Evolutionary conservation across 1,284 basidiomycete genomes (phyloP).

Genomic region (Hypsizygus ulmarius): DNA sequence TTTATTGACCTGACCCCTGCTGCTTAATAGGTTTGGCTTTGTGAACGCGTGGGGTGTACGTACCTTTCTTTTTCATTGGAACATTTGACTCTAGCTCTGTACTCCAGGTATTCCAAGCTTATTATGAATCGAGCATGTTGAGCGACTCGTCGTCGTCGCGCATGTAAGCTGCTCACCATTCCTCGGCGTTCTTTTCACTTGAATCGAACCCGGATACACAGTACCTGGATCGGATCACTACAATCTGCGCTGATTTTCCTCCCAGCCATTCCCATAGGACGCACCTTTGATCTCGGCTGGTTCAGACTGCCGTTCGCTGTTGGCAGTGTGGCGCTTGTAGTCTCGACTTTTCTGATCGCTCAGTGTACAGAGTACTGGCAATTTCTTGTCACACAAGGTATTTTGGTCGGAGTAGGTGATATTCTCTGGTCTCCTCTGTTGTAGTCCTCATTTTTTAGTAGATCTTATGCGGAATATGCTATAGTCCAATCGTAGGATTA

Average conservation of each 20-base stretch:
- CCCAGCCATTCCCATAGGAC: constrained; percentile 12
- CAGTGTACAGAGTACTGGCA: constrained; percentile 51
- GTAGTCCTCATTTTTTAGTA: constrained; percentile 12
- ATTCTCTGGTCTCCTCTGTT: not conserved
- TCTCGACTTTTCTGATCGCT: constrained; percentile 46
- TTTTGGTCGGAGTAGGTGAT: constrained; percentile 36
- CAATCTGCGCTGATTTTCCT: constrained; percentile 13
- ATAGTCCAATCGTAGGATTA: constrained; percentile 36
- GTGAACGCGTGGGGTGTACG: constrained; percentile 23
- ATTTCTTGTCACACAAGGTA: constrained; percentile 43
- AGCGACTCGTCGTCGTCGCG: constrained; percentile 19
- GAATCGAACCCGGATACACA: not conserved
- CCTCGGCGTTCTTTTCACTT: too few species aligned
- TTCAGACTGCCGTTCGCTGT: constrained; percentile 38
- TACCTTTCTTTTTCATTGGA: not conserved
- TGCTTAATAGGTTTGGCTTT: constrained; percentile 24
- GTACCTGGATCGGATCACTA: constrained; percentile 15
- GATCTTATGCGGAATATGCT: constrained; percentile 36
- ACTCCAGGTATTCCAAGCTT: constrained; percentile 39
- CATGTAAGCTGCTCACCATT: too few species aligned
- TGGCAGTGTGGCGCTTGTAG: constrained; percentile 40
- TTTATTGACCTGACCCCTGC: constrained; percentile 14
- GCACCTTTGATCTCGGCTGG: constrained; percentile 35
- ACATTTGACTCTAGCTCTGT: not conserved
- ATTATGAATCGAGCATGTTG: constrained; percentile 37